Evolutionary conservation across 2,329 filamentous ascomycete species (phyloP).

Genomic region (Sphaerulina musiva): DNA sequence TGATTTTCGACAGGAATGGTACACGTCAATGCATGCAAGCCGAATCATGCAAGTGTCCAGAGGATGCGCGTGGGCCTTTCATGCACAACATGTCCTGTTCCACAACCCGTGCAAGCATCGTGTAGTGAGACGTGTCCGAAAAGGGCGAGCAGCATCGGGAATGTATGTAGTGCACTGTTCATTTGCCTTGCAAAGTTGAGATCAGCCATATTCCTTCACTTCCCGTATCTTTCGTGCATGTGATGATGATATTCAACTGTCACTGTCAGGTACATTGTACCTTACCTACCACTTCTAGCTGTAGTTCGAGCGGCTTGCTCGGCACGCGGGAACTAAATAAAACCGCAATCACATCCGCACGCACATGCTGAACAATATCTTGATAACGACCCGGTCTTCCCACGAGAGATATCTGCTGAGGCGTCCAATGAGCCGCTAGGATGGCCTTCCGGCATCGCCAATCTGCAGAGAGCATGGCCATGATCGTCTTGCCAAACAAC

Average conservation of each 20-base stretch:
- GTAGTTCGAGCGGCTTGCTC: neutral
- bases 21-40: neutral
- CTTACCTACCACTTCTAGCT: neutral
- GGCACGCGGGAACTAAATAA: neutral
- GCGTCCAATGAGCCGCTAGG: conserved; percentile 11
- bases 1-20: neutral
- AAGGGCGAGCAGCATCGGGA: conserved; percentile 8
- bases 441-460: conserved; percentile 19
- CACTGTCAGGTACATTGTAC: neutral
- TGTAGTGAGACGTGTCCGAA: conserved; percentile 5
- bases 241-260: neutral
- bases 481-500: conserved; percentile 28
- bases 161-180: conserved; percentile 10
- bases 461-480: conserved; percentile 18
- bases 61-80: no score
- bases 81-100: neutral
- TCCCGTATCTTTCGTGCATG: neutral
- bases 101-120: conserved; percentile 2
- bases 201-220: neutral
- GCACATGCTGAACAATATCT: no score
- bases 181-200: conserved; percentile 11
- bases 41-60: neutral
- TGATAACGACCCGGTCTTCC: neutral
- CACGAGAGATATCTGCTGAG: neutral
- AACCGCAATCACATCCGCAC: neutral